Evolutionary conservation across 139 green algal genomes (phyloP), one percentile per base, ranked within the genome.

Genomic region (Coelastrella sp.): DNA sequence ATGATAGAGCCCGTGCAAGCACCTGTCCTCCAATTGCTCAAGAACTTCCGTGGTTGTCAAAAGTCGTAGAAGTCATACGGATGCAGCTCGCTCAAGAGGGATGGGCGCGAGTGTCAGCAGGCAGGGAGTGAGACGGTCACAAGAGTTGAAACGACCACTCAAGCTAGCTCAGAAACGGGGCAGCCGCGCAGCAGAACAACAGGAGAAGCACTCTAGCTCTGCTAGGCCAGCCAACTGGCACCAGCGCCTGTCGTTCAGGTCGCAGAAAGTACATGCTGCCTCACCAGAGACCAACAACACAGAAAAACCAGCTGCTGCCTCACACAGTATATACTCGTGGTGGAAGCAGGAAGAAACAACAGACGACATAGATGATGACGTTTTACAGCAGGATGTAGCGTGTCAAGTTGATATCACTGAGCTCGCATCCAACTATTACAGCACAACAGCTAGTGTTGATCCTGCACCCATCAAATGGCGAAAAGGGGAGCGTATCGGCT

Each of bases 401-500:
- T 61, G 60, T 54, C 79, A 85, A 71, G 79, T 85, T 17, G 79
- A 85, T 4, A 22, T 47, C 17, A 57, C 19, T 17, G 79, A 85
- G 79, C 79, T 85, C 13, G 68, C 68, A 23, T 10, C 22, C 16
- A 8, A 23, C 68, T 5, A 23, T 19, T 54, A 19, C 79, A 19
- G 57, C n/a, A 19, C 79, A 57, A 19, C 56, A 71, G 57, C 79
- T 47, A 85, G 22, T n/a, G 22, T 19, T 66, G 32, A 47, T 47
- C 32, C 32, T 47, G 22, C 79, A 11, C 79, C 79, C 5, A 64
- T 57, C 3, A 94, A 92, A 19, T 99, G 98, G 98, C 95, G 93
- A 22, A 92, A 92, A 47, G 98, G 98, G 20, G 95, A 98, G 77
- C 94, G 98, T n/a, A 96, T 99, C 5, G 98, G 98, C 3, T 92